Conservation (phyloP, 2,329 filamentous ascomycete genomes). For the Xylariomycetidae sp. region DNA sequence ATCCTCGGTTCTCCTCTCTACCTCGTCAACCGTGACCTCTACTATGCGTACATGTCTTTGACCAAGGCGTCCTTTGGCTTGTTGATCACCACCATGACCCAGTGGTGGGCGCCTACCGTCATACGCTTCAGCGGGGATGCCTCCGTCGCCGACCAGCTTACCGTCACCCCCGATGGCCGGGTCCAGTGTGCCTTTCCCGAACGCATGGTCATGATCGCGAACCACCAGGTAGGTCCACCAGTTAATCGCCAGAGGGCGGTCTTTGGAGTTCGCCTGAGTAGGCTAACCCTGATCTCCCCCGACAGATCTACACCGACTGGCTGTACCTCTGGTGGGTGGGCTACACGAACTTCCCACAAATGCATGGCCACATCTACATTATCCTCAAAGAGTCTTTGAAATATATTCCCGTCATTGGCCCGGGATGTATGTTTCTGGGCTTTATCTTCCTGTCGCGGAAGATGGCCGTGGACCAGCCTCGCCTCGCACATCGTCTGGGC, state of each 20-base stretch:
- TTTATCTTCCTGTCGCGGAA: slow-evolving; percentile 92
- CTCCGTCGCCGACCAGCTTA: slow-evolving; percentile 70
- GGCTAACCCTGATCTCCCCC: slow-evolving; percentile 6
- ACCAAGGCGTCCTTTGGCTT: slow-evolving; percentile 82
- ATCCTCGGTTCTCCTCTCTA: slow-evolving; percentile 72
- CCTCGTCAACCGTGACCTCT: slow-evolving; percentile 67
- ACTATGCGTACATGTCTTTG: slow-evolving; percentile 80
- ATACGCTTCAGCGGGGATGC: slow-evolving; percentile 79
- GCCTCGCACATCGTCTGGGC: slow-evolving; percentile 66
- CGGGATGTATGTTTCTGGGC: slow-evolving; percentile 77
- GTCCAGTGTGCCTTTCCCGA: slow-evolving; percentile 77
- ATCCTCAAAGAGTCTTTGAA: slow-evolving; percentile 85
- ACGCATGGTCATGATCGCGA: slow-evolving; percentile 76
- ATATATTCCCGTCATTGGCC: slow-evolving; percentile 71
- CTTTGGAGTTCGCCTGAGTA: no score
- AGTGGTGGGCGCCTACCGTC: slow-evolving; percentile 80
- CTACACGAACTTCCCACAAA: slow-evolving; percentile 68
- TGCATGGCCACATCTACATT: slow-evolving; percentile 85
- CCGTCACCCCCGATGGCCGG: slow-evolving; percentile 62
- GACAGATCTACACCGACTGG: slow-evolving; percentile 80
- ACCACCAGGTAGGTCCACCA: slow-evolving; percentile 60
- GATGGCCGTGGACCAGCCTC: slow-evolving; percentile 71
- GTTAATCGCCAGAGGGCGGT: no score
- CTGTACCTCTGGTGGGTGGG: slow-evolving; percentile 89
- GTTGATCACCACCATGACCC: slow-evolving; percentile 70